These are phyloP conservation scores for Thalassiosira hispida DNA, from an alignment of 352 stramenopile genomes.

Conservation along the genomic window DNA sequence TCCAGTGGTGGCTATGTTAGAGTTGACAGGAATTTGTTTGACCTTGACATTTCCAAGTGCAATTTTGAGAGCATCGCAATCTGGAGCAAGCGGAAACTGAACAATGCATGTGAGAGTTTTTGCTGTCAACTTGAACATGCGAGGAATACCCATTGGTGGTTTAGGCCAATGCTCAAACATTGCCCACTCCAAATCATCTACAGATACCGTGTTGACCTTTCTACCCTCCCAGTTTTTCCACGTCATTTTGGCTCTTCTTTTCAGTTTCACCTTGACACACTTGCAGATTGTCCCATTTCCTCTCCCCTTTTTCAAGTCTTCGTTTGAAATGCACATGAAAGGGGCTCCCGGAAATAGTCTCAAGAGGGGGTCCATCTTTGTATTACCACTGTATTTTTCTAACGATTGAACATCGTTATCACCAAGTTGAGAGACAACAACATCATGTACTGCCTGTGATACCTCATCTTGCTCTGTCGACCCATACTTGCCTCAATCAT, in stretches of 20 bases:
- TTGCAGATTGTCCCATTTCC: background rate
- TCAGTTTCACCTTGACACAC: background rate
- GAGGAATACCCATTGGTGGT: background rate
- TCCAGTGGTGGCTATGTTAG: slow-evolving; percentile 37
- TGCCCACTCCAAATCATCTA: background rate
- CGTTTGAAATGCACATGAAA: background rate
- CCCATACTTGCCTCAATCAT: slow-evolving; percentile 35
- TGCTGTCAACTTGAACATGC: background rate
- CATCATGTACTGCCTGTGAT: too few species aligned
- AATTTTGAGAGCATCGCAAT: too few species aligned
- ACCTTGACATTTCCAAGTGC: background rate
- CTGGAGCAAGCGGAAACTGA: too few species aligned
- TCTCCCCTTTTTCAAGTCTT: background rate
- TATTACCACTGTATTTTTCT: background rate
- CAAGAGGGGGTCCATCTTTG: background rate
- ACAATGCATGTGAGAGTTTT: background rate
- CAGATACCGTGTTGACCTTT: background rate
- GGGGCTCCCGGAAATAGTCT: background rate
- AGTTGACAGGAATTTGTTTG: slow-evolving; percentile 36
- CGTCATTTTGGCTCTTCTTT: background rate
- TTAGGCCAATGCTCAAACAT: background rate
- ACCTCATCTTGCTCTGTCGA: too few species aligned
- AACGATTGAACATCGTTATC: background rate
- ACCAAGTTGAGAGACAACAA: background rate
- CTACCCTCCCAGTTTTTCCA: background rate